phyloP scores from a whole-genome alignment of 257 asterid genomes.

The Schizonepeta tenuifolia region DNA sequence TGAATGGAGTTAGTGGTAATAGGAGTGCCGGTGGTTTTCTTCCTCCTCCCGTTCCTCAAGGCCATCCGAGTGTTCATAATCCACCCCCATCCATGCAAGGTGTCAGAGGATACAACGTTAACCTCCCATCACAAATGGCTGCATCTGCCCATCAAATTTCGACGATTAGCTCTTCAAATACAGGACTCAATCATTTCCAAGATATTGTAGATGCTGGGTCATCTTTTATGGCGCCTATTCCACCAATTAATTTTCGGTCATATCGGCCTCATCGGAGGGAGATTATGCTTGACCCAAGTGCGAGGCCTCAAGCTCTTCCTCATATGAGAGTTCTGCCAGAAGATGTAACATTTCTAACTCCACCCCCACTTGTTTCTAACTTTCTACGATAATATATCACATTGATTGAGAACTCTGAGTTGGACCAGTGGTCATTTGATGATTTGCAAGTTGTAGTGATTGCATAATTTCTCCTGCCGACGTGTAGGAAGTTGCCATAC shows the following conservation, averaged over 20 bases:
- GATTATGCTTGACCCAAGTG: conserved; percentile 46
- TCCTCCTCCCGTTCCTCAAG: conserved; percentile 53
- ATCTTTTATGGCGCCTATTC: conserved; percentile 55
- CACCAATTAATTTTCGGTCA: conserved; percentile 54
- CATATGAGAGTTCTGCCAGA: conserved; percentile 76
- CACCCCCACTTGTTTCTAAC: conserved; percentile 3
- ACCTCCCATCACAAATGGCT: conserved; percentile 52
- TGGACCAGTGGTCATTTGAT: conserved; percentile 35
- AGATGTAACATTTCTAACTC: conserved; percentile 51
- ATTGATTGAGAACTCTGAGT: conserved; percentile 25
- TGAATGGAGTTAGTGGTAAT: conserved; percentile 45
- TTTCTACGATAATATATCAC: background rate
- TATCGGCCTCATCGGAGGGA: conserved; percentile 69
- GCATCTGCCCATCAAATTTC: conserved; percentile 52
- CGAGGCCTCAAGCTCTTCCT: conserved; percentile 56
- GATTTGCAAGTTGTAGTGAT: conserved; percentile 40
- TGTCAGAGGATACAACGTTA: conserved; percentile 51
- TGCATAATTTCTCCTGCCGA: background rate
- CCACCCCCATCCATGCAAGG: conserved; percentile 56
- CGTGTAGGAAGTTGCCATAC: conserved; percentile 65
- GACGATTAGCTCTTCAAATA: conserved; percentile 38
- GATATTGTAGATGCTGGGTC: conserved; percentile 54
- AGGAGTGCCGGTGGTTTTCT: conserved; percentile 49
- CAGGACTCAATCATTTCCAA: conserved; percentile 47
- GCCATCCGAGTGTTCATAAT: conserved; percentile 49